These are phyloP conservation scores for Lecanoromycetidae sp. DNA, from an alignment of 2,329 filamentous ascomycete species.

Conservation along the genomic window DNA sequence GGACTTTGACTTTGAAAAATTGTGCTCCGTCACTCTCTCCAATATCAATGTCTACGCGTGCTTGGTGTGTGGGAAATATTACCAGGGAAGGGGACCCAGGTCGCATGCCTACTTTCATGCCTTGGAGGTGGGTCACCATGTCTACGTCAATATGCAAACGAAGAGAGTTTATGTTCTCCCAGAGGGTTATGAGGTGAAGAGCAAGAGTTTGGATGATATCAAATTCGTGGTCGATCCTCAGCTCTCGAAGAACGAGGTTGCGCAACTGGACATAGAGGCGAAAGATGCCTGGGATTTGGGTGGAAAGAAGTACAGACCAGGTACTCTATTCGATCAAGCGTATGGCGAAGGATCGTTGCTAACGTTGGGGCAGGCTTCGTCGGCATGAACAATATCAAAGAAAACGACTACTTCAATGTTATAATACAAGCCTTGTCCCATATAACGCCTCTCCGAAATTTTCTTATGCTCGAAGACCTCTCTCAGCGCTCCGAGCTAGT, in stretches of 20 bases:
- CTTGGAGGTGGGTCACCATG: conserved; percentile 88
- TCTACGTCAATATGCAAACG: conserved; percentile 94
- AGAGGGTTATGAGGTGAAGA: conserved; percentile 92
- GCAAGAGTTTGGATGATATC: conserved; percentile 91
- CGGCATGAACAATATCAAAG: conserved; percentile 99
- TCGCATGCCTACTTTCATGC: conserved; percentile 97
- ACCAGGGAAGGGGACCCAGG: conserved; percentile 81
- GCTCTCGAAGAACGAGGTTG: conserved; percentile 69
- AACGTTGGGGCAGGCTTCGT: conserved; percentile 53
- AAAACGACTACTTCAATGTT: conserved; percentile 97
- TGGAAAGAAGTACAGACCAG: conserved; percentile 78
- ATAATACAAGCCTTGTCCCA: conserved; percentile 85
- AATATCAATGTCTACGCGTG: conserved; percentile 99
- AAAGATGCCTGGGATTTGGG: conserved; percentile 59
- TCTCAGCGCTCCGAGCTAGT: conserved; percentile 64
- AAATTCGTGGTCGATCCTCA: conserved; percentile 93
- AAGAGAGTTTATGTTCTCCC: conserved; percentile 86
- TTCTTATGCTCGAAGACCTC: conserved; percentile 77
- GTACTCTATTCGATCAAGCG: conserved; percentile 21
- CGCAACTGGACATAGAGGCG: conserved; percentile 57
- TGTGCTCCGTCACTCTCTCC: conserved; percentile 87
- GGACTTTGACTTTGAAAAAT: conserved; percentile 98
- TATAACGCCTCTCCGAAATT: conserved; percentile 80
- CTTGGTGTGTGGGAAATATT: conserved; percentile 95
- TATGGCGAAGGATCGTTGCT: neutral